Conservation (phyloP, 305 asterid species). For the Solanum hybrid region DNA sequence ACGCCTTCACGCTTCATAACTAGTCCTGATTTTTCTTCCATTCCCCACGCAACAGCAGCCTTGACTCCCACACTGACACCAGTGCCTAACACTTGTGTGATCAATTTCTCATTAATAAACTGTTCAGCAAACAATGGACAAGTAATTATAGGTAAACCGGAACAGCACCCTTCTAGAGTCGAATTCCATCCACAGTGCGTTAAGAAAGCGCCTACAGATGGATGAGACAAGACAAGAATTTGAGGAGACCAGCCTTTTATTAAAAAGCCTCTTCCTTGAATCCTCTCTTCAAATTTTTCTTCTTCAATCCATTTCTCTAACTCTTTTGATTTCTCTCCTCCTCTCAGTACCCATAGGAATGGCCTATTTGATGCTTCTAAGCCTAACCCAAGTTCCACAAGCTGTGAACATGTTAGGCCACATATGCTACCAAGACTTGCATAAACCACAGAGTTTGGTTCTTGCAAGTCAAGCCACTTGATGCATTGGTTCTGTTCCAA, state of each 20-base stretch:
- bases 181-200: conserved; percentile 65
- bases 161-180: conserved; percentile 27
- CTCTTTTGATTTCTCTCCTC: conserved; percentile 12
- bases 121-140: conserved; percentile 49
- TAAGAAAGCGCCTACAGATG: conserved; percentile 35
- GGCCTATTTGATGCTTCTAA: conserved; percentile 36
- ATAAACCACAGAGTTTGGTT: conserved; percentile 35
- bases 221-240: conserved; percentile 34
- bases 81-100: conserved; percentile 24
- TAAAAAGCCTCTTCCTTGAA: conserved; percentile 27
- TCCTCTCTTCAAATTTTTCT: conserved; percentile 37
- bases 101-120: conserved; percentile 38
- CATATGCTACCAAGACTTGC: conserved; percentile 42
- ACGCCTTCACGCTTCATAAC: conserved; percentile 28
- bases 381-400: conserved; percentile 41
- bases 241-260: conserved; percentile 56
- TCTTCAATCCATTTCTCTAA: conserved; percentile 33
- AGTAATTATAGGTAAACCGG: conserved; percentile 41
- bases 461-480: conserved; percentile 32
- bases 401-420: conserved; percentile 30
- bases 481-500: conserved; percentile 15
- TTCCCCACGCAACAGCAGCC: conserved; percentile 29
- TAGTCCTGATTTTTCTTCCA: conserved; percentile 32
- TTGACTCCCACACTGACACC: conserved; percentile 25
- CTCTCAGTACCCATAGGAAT: conserved; percentile 42